These are phyloP conservation scores for Gyrodon lividus DNA, from an alignment of 768 basidiomycete genomes.

Conservation along the genomic window DNA sequence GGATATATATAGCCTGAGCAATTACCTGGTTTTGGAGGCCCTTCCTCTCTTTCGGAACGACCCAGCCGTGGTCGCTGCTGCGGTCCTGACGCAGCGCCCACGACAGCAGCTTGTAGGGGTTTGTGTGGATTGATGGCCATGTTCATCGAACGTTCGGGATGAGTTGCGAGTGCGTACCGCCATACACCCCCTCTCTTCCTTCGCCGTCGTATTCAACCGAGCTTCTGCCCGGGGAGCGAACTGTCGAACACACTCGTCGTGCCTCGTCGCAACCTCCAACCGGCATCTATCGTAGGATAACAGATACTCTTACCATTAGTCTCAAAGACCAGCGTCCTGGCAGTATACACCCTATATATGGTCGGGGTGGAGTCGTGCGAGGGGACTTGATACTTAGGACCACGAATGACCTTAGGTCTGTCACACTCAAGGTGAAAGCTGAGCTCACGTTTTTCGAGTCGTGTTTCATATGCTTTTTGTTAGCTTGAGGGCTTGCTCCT, in stretches of 20 bases:
- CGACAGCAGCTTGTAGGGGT: no score
- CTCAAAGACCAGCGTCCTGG: constrained; percentile 25
- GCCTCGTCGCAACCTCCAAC: neutral
- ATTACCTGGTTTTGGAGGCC: no score
- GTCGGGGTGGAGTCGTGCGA: constrained; percentile 18
- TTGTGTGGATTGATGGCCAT: no score
- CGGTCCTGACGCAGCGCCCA: no score
- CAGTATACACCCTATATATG: constrained; percentile 19
- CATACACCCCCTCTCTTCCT: constrained; percentile 51
- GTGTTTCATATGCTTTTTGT: neutral
- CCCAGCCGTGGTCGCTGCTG: no score
- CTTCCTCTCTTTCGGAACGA: no score
- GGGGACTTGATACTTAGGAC: constrained; percentile 23
- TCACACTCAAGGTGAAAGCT: constrained; percentile 23
- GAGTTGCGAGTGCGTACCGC: constrained; percentile 34
- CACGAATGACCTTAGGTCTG: constrained; percentile 12
- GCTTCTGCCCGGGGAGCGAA: constrained; percentile 48
- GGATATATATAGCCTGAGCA: no score
- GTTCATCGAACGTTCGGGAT: constrained; percentile 2
- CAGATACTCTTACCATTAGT: constrained; percentile 23
- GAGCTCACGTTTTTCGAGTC: neutral
- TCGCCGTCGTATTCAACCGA: constrained; percentile 55
- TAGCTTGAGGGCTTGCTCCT: constrained; percentile 27
- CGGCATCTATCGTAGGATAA: constrained; percentile 31
- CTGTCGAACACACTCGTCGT: constrained; percentile 44